Evolutionary conservation across 192 early-diverging fungal genomes (phyloP).

Genomic region (Chytriomyces confervae): DNA sequence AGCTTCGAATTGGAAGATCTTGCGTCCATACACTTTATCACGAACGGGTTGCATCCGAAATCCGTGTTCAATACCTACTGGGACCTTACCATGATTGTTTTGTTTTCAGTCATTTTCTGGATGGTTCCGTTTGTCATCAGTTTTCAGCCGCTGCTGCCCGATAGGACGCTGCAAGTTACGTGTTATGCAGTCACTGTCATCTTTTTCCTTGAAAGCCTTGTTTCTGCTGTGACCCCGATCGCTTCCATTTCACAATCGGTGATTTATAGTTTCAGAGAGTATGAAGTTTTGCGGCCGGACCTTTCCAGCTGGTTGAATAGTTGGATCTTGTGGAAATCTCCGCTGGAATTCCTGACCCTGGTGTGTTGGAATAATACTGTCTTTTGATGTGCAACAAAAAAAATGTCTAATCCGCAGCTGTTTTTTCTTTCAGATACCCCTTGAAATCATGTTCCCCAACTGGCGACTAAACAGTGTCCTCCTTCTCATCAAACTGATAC

Average conservation of each 20-base stretch:
- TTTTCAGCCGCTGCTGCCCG: neutral
- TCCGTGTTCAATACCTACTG: neutral
- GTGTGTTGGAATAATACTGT: no score
- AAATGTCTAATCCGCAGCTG: no score
- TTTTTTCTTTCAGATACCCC: neutral
- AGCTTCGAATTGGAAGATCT: neutral
- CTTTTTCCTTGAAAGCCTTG: neutral
- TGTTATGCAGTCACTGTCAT: neutral
- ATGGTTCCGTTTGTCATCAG: neutral
- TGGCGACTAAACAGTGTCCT: neutral
- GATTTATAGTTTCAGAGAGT: constrained; percentile 18
- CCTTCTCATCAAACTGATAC: neutral
- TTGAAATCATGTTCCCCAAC: constrained; percentile 1
- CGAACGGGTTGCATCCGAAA: constrained; percentile 1
- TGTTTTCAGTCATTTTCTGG: no score
- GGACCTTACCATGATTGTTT: neutral
- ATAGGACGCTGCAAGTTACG: no score
- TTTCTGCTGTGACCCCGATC: neutral
- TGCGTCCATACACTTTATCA: constrained; percentile 13
- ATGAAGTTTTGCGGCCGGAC: neutral
- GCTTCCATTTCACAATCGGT: neutral
- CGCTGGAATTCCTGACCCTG: no score
- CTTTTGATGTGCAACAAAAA: no score
- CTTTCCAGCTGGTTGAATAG: neutral
- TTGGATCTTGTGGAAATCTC: no score